A percentile compares a stretch with the other conserved stretches of the same genome.
phyloP scores from a whole-genome alignment of 345 rosid genomes.

The Melaleuca alternifolia region DNA sequence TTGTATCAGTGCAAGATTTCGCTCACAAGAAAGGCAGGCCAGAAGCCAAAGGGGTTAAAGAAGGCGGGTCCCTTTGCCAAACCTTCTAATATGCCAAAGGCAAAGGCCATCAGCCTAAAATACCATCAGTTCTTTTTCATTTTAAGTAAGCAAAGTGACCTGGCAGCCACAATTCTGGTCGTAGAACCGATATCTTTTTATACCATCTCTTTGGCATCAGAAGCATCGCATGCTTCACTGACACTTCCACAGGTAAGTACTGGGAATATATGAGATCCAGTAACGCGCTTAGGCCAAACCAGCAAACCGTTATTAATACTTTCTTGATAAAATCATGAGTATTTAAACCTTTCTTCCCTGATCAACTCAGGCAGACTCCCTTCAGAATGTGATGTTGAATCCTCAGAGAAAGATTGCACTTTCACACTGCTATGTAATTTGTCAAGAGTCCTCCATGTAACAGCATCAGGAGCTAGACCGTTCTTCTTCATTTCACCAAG shows the following conservation, averaged over 20 bases:
- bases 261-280: neutral
- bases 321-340: neutral
- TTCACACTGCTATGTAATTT: conserved; percentile 36
- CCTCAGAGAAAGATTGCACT: neutral
- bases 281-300: neutral
- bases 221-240: neutral
- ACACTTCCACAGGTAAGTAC: neutral
- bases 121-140: neutral
- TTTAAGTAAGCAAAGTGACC: neutral
- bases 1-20: neutral
- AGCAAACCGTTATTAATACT: neutral
- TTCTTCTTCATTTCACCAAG: conserved; percentile 63
- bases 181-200: neutral
- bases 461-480: conserved; percentile 65
- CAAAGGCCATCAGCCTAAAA: neutral
- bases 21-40: neutral
- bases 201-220: neutral
- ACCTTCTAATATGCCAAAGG: neutral
- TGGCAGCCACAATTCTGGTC: neutral
- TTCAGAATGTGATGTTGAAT: neutral
- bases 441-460: conserved; percentile 80
- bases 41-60: neutral
- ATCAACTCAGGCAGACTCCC: neutral
- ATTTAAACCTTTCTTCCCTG: neutral
- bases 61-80: neutral